Evolutionary conservation across 2,329 filamentous ascomycete species (phyloP).

Genomic region (Penicillium hordei): DNA sequence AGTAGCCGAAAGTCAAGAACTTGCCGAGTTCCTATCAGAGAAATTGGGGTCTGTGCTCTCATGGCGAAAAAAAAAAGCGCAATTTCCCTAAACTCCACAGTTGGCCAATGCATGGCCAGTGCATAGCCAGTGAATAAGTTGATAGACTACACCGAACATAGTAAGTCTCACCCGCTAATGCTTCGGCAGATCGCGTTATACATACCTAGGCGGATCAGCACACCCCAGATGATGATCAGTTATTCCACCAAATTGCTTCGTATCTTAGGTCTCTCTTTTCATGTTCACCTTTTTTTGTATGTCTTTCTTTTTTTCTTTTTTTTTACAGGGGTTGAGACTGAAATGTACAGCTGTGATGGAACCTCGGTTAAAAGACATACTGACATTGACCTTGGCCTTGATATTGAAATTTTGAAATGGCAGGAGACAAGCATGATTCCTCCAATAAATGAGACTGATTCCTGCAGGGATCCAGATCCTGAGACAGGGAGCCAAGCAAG

Average conservation of each 20-base stretch:
- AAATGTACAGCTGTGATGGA: not conserved
- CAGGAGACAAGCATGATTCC: not conserved
- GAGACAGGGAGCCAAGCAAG: conserved; percentile 7
- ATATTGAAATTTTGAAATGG: conserved; percentile 5
- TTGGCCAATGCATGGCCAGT: conserved; percentile 14
- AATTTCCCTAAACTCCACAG: conserved; percentile 19
- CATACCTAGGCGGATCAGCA: conserved; percentile 5
- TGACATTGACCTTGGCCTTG: not conserved
- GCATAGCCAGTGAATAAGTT: not conserved
- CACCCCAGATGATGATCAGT: conserved; percentile 16
- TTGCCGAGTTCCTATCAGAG: conserved; percentile 13
- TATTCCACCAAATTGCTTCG: not conserved
- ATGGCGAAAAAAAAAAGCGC: not conserved
- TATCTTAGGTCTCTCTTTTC: not conserved
- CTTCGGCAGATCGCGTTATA: conserved; percentile 25
- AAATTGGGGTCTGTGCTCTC: conserved; percentile 19
- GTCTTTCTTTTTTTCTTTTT: not conserved
- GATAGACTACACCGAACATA: conserved; percentile 21
- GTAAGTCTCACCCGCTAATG: conserved; percentile 26
- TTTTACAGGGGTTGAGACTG: not conserved
- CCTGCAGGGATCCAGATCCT: conserved; percentile 19
- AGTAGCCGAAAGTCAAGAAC: conserved; percentile 1
- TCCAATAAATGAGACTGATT: conserved; percentile 3
- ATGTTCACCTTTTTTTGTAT: no score
- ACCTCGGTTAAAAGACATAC: not conserved